Evolutionary conservation across 495 filamentous ascomycete genomes (phyloP), one percentile per base, ranked within the genome.

Genomic region (Penicillium lividum): DNA sequence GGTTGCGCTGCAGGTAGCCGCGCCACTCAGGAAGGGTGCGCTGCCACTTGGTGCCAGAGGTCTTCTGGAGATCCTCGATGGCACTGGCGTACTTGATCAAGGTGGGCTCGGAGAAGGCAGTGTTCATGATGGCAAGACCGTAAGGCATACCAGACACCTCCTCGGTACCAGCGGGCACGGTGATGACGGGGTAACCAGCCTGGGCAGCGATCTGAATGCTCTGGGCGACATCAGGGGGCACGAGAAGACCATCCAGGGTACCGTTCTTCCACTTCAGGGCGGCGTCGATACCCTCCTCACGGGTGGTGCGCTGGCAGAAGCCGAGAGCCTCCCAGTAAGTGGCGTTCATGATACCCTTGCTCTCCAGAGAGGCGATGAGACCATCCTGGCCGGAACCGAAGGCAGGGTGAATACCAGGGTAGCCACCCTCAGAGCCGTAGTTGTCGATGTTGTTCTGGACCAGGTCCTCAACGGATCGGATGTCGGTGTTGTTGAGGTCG

Each of bases 341-440:
- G 49, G 82, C 79, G 63, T 90, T 79, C 80, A 82, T 84, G 50
- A 83, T 67, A 10, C 86, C 87, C 53, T 81, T 77, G 22, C 78
- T 82, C 53, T 74, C 82, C 8, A 87, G 71, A 15, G 81, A 83
- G 3, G 83, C 86, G 16, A 85, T 71, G 66, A 91, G 85, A 29
- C 81, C 78, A 58, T 90, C 89, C 71, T 91, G 88, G 34, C 89
- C 89, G 22, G 84, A 85, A 54, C 77, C 77, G 65, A 88, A 90
- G 28, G 88, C 88, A 1, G 87, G 86, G 63, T 82, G 70, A 15
- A 83, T 78, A 59, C 76, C 74, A 2, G 87, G 84, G 15, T 75
- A 61, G n/a, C 87, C 89, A 49, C 89, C 89, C 74, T 92, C 89
- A n/a, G 77, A 79, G 46, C 82, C 86, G 63, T 73, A 74, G 65